Conservation (phyloP, 352 stramenopile species). For the Globisporangium nodosum region DNA sequence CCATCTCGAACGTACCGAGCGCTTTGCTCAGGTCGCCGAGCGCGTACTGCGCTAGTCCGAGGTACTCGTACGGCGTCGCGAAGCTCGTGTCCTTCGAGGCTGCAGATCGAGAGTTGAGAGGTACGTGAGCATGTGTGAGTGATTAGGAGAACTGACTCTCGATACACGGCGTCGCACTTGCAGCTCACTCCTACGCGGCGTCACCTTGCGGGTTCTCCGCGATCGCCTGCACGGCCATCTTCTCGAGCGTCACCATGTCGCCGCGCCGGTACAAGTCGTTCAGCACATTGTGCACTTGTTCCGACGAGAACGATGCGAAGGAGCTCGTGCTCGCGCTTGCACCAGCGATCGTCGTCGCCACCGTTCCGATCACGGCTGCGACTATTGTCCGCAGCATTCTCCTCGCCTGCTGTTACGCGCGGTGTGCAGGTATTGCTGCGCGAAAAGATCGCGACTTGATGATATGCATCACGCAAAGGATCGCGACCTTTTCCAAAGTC, state of each 20-base stretch:
- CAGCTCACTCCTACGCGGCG: background rate
- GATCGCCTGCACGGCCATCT: slow-evolving; percentile 30
- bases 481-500: background rate
- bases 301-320: slow-evolving; percentile 6
- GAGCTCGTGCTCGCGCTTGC: background rate
- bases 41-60: slow-evolving; percentile 65
- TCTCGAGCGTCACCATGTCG: slow-evolving; percentile 46
- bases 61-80: slow-evolving; percentile 58
- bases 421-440: too few relatives aligned
- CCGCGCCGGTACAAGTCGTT: slow-evolving; percentile 27
- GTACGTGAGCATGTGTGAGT: background rate
- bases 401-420: too few relatives aligned
- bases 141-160: too few relatives aligned
- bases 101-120: background rate
- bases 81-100: slow-evolving; percentile 18
- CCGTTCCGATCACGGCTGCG: background rate
- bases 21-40: slow-evolving; percentile 55
- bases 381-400: background rate
- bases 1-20: slow-evolving; percentile 48
- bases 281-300: slow-evolving; percentile 30
- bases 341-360: background rate
- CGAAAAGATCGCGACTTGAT: background rate
- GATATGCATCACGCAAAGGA: background rate
- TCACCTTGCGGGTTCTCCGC: slow-evolving; percentile 32
- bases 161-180: background rate